Base-by-base conservation (phyloP, 768 basidiomycete genomes). In the Coprinellus micaceus region DNA sequence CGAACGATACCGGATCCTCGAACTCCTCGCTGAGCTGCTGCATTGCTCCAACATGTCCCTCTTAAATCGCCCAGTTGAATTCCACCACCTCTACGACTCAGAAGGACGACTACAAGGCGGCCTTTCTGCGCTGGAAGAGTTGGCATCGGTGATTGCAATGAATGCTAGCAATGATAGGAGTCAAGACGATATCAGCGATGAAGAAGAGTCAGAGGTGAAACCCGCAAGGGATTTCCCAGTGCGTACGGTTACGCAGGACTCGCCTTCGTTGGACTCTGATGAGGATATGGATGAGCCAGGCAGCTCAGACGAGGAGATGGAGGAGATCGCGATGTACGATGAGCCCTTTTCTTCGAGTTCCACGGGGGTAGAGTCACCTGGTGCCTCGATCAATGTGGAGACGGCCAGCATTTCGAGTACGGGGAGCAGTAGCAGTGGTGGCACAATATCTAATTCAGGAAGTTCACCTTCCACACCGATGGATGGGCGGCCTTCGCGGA, bases 41-140 rank as follows among this genome's bases (percentile, higher is more conserved):
- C 97, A 99, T 66, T 97, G 94, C 68, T 98, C 97, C 17, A 98
- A 97, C 65, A 98, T 99, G 96, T 86, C 91, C 4, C 81, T 98
- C 22, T 78, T 98, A 25, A 98, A 98, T 67, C 91, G 97, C 10
- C 72, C 82, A 1, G 66, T 81, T 0, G 85, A 88, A 46, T 85
- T 80, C 54, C 81, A 83, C 45, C 78, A 82, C 22, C 74, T 85
- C n/a, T 94, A 93, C 69, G 91, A 92, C 65, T 74, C 77, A 1
- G 84, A 91, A 52, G 96, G 96, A 19, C 83, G 91, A 25, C 72
- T 99, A 41, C 84, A 87, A 61, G 94, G 94, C n/a, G 95, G 96
- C 4, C 72, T 97, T 11, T 74, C 84, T 1, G 86, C 88, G 12
- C 74, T 97, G 52, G 94, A 97, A 66, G 87, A 91, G 53, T 76